Percentiles rank a stretch among this genome's conserved stretches.
Conservation (phyloP, 345 rosid species). For the Sapria himalayana region DNA sequence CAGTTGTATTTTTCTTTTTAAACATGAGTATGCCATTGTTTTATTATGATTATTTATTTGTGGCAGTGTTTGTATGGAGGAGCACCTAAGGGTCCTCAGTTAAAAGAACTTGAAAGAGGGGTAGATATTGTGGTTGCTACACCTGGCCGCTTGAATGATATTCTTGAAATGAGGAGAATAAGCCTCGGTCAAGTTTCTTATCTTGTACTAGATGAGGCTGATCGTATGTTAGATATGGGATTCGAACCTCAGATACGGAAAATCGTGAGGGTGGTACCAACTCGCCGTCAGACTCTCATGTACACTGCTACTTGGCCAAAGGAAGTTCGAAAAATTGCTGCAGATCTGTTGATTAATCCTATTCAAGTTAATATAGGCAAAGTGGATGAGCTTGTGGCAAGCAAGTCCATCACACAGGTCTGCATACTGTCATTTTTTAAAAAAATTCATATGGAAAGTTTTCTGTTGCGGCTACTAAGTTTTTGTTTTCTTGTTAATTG, state of each 20-base stretch:
- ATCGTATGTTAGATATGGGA: constrained; percentile 98
- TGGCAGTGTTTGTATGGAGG: constrained; percentile 89
- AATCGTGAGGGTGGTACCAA: constrained; percentile 82
- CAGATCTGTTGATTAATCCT: constrained; percentile 80
- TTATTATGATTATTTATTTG: constrained; percentile 6
- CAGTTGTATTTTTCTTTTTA: background rate
- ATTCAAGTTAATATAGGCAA: constrained; percentile 94
- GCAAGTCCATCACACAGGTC: constrained; percentile 96
- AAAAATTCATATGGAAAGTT: too few relatives aligned
- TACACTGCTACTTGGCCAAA: constrained; percentile 96
- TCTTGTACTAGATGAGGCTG: constrained; percentile 96
- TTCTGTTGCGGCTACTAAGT: background rate
- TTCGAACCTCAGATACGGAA: constrained; percentile 94
- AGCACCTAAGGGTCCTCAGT: constrained; percentile 92
- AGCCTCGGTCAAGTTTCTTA: constrained; percentile 75
- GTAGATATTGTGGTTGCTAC: constrained; percentile 92
- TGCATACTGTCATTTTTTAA: constrained; percentile 1
- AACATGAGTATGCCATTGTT: constrained; percentile 1
- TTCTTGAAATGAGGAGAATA: constrained; percentile 85
- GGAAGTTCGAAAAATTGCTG: constrained; percentile 94
- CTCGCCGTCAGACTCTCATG: constrained; percentile 94
- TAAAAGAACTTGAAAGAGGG: constrained; percentile 82
- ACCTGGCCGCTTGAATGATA: constrained; percentile 94
- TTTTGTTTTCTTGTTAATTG: constrained; percentile 2
- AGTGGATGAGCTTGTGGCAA: constrained; percentile 93